Base-by-base conservation (phyloP, 352 stramenopile species). In the Elongisporangium senticosum region DNA sequence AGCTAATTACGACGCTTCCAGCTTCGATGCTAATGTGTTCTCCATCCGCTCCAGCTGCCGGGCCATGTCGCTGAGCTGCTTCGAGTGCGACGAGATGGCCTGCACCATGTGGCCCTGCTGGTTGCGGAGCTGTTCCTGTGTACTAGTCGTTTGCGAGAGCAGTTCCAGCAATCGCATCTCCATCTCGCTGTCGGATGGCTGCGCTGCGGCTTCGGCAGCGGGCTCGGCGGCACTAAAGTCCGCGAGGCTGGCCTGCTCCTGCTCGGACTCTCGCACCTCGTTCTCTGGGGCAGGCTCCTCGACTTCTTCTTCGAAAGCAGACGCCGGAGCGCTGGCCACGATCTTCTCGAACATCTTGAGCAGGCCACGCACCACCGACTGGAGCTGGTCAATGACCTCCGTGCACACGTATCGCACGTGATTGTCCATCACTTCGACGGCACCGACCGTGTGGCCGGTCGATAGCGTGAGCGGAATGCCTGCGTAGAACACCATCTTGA, bases 261-360 rank as follows among this genome's bases (percentile, higher is more conserved):
- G 33, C 33, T 43, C 33, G 11, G 33, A 43, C 33, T 43, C 33
- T 14, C 33, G 33, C 11, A 43, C 33, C 13, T 15, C 33, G 33
- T 43, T 43, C 33, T 43, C 33, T 4, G 33, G 33, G 5, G 33
- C 33, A 15, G 33, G 33, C 11, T 43, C 33, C 33, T 43, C 33
- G 33, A 43, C 33, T 13, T 39, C 7, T 43, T 43, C 33, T 43
- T 15, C 33, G 11, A 43, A 43, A 0, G 33, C 33, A 15, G 33
- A 43, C 5, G 1, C 10, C 4, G 33, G 33, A 43, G 33, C 33
- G 13, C 17, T 43, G 10, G 65, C 71, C 19, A 88, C 49, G 43
- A 94, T 75, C 24, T 92, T 77, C 53, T 92, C 79, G 33, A 94
- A 80, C 55, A 87, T 76, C 59, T 89, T 84, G 20, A 90, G 67